Evolutionary conservation across 225 moss, liverwort and hornwort species (phyloP), one percentile per base, ranked within the genome.

Genomic region (Rhytidiadelphus loreus): DNA sequence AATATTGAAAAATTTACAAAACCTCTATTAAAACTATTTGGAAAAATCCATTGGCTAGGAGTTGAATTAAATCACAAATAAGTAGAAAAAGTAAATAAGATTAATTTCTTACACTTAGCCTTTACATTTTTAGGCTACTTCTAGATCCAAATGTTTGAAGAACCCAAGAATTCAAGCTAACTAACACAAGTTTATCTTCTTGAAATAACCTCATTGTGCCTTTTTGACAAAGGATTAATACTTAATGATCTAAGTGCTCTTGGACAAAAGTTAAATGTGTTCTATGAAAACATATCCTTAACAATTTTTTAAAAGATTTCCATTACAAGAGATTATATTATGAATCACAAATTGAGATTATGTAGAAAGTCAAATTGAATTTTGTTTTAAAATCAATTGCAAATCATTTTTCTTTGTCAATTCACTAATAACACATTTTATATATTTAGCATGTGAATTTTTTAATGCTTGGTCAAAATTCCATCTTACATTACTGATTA

Each of bases 61-160:
- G 1, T 73, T 30, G 32, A 48, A 32, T 19, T 4, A 20, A 32
- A 32, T 48, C 7, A 74, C 7, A 20, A 74, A 19, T 20, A 50
- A 20, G 7, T 32, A 7, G 12, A 7, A 50, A 50, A 20, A 12
- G 1, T 33, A 72, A 16, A 9, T 16, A 44, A 10, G 0, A 44
- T 44, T 1, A 25, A 12, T 26, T 72, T 29, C 1, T 44, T 17
- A 2, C 4, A 44, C 17, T 0, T 4, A 0, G 2, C 16, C 6
- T 72, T 44, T 44, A 16, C 2, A 72, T 29, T 44, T 16, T 17
- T 17, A 6, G 5, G 17, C 3, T 72, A 44, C 1, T 28, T 28
- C 3, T 72, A 26, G 26, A 44, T 28, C 2, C 1, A 44, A 6
- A 3, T 44, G 2, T 29, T 44, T 44, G 44, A 23, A 29, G n/a